Evolutionary conservation across 2,329 filamentous ascomycete species (phyloP), one percentile per base, ranked within the genome.

Genomic region (Lecanicillium sp.): DNA sequence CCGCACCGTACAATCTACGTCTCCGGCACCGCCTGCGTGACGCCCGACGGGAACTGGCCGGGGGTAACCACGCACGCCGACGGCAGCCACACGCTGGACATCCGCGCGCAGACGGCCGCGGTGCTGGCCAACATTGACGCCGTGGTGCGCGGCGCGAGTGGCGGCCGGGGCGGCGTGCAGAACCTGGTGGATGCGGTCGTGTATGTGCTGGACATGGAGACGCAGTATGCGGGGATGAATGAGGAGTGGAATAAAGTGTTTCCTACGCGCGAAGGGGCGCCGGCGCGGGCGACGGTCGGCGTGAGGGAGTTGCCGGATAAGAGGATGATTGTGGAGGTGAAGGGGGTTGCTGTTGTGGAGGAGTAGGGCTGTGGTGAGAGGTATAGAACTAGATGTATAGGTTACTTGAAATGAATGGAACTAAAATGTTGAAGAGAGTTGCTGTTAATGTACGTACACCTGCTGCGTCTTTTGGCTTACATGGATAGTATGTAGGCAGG

Each of bases 241-340:
- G 63, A 65, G 45, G 64, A 63, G 45, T 68, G 64, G 65, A 68
- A 68, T 43, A 62, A 63, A 46, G 54, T 67, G 7, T 68, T 62
- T 43, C 19, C 53, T 12, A 54, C 57, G 22, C 54, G 61, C 6
- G 51, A 44, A 2, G 52, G 46, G 37, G 64, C 63, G 2, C 64
- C 64, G 5, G 60, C 63, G 7, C 37, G 56, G 17, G 55, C 57
- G 5, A 58, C 56, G 1, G 49, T 60, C 41, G 54, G 52, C 5
- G 50, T 59, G 32, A 53, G 46, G 33, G 48, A 55, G 36, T 41
- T 60, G 38, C 56, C 57, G 6, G 52, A 57, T 40, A 52, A 53
- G 18, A 45, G 54, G 15, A 49, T 60, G 39, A 36, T 58, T 27
- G 57, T 59, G 2, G 57, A 60, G 43, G 47, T 60, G 28, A 60